Evolutionary conservation across 495 filamentous ascomycete species (phyloP).

Genomic region (Aspergillus nidulans): DNA sequence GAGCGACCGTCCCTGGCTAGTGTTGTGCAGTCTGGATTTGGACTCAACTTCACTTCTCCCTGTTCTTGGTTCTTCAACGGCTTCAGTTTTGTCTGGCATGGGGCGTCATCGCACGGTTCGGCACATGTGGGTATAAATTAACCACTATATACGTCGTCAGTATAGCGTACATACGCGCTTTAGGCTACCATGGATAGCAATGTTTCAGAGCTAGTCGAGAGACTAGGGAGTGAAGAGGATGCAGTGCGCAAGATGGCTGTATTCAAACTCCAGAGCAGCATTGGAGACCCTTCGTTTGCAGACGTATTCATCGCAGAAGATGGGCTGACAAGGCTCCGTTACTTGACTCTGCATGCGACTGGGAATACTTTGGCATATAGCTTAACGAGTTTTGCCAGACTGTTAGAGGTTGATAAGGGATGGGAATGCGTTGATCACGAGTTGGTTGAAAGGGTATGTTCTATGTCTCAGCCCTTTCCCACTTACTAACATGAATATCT

Average conservation of each 20-base stretch:
- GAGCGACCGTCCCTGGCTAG: background rate
- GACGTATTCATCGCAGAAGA: conserved; percentile 92
- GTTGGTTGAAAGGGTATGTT: conserved; percentile 61
- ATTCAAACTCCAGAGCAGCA: conserved; percentile 91
- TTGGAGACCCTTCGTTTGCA: conserved; percentile 94
- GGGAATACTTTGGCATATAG: conserved; percentile 97
- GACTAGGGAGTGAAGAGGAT: conserved; percentile 75
- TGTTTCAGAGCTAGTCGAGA: conserved; percentile 62
- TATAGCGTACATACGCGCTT: background rate
- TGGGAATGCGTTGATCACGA: conserved; percentile 78
- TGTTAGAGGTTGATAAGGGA: conserved; percentile 94
- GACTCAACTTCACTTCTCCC: background rate
- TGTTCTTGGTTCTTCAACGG: background rate
- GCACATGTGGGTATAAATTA: background rate
- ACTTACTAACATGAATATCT: background rate
- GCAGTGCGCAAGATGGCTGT: conserved; percentile 97
- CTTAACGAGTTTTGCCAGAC: conserved; percentile 74
- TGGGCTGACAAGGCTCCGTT: conserved; percentile 73
- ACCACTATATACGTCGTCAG: background rate
- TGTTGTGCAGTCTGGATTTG: background rate
- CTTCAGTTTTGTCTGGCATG: background rate
- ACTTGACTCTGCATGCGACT: conserved; percentile 73
- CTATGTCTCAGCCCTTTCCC: background rate
- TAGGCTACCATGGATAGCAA: conserved; percentile 49
- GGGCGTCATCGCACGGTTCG: background rate